Conservation (phyloP, 768 basidiomycete species). For the Pleurotus pulmonarius region DNA sequence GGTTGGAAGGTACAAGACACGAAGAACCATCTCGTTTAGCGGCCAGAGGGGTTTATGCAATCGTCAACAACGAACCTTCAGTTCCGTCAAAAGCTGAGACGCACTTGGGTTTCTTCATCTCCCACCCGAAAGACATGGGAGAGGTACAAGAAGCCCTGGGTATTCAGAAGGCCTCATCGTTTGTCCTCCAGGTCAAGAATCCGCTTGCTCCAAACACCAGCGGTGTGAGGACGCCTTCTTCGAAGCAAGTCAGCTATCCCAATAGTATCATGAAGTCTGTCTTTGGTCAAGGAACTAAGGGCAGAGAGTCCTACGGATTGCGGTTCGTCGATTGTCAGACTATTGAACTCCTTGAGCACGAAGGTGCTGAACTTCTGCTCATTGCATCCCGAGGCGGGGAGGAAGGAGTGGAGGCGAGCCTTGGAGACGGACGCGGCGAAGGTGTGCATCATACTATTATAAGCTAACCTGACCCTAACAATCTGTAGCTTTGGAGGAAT, state of each 20-base stretch:
- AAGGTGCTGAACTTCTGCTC: slow-evolving; percentile 50
- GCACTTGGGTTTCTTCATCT: slow-evolving; percentile 56
- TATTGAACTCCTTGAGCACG: slow-evolving; percentile 50
- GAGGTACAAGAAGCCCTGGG: slow-evolving; percentile 55
- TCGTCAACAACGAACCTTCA: slow-evolving; percentile 44
- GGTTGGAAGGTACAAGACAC: slow-evolving; percentile 42
- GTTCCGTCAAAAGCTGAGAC: slow-evolving; percentile 45
- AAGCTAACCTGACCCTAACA: slow-evolving; percentile 7
- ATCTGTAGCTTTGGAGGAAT: slow-evolving; percentile 33
- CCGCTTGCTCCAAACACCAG: slow-evolving; percentile 42
- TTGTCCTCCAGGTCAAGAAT: slow-evolving; percentile 61
- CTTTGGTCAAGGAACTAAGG: slow-evolving; percentile 43
- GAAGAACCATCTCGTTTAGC: slow-evolving; percentile 49
- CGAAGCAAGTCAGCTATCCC: slow-evolving; percentile 41
- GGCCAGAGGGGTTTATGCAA: slow-evolving; percentile 56
- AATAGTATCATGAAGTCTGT: slow-evolving; percentile 41
- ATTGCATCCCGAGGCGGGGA: slow-evolving; percentile 48
- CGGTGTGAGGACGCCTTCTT: slow-evolving; percentile 19
- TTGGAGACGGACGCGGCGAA: slow-evolving; percentile 50
- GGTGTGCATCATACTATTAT: slow-evolving; percentile 26
- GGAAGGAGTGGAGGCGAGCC: slow-evolving; percentile 41
- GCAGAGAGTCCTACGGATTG: slow-evolving; percentile 43
- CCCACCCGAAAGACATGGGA: slow-evolving; percentile 46
- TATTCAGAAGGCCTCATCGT: slow-evolving; percentile 48
- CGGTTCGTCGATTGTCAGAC: slow-evolving; percentile 49